Base-by-base conservation (phyloP, 768 basidiomycete species). In the Crassisporium funariophilum region DNA sequence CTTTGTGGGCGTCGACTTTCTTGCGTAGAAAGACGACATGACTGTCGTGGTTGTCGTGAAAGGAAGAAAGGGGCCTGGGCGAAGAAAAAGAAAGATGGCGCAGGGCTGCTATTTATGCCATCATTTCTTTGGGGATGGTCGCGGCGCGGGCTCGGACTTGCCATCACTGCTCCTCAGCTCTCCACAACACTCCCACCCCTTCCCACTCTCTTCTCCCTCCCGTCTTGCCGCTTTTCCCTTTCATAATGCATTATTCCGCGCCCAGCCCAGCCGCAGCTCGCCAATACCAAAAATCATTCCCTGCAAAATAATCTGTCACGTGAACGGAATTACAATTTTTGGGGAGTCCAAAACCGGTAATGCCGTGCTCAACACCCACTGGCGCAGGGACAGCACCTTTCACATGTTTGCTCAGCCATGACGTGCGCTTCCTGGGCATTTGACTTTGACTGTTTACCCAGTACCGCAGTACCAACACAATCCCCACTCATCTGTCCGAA, bases 51-150 rank as follows among this genome's bases (percentile, higher is more conserved):
- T 40, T 49, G 46, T 24, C 46, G 43, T 21, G 44, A 51, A 10
- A 35, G 41, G 35, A 24, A 24, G 3, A 15, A 23, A 23, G 29
- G 46, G 46, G 41, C 17, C 37, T 39, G 31, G 50, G 54, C 27
- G 22, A 25, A 39, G 38, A 49, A 53, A 49, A 36, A 11, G 12
- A 20, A 33, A 24, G 16, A 42, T 21, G 29, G 12, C 35, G 33
- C 33, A 25, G 23, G 35, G 50, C 49, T 47, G 44, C 48, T 62
- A 54, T 58, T 57, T 61, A 57, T 54, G 33, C 34, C 53, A 59
- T 57, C 56, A 59, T 54, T 60, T 58, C 50, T 60, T 63, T 63
- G 61, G 61, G 61, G 60, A 52, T 52, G n/a, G n/a, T 44, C 42
- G 38, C 42, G 35, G 44, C 25, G 39, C 12, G 16, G 21, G 45